Percentiles rank a stretch among this genome's conserved stretches.
phyloP scores from a whole-genome alignment of 1,284 basidiomycete species.

The Apiotrichum montevideense region DNA sequence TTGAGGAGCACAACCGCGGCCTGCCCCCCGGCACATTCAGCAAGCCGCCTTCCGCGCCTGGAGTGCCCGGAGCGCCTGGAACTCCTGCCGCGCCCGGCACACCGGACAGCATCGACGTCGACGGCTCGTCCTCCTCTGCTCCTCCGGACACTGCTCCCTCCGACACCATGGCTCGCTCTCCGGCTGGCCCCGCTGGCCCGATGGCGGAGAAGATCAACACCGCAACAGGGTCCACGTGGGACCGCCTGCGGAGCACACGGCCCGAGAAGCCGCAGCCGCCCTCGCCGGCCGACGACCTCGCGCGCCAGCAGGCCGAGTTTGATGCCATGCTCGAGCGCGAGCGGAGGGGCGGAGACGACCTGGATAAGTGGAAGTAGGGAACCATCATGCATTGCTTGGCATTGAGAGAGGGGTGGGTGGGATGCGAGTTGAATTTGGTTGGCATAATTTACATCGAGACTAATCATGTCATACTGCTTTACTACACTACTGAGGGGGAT shows the following conservation, averaged over 20 bases:
- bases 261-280: conserved; percentile 5
- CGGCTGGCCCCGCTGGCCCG: background rate
- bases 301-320: conserved; percentile 29
- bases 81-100: background rate
- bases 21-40: conserved; percentile 11
- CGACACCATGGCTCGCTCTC: background rate
- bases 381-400: too few relatives aligned
- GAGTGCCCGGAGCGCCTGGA: too few relatives aligned
- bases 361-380: conserved; percentile 7
- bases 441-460: too few relatives aligned
- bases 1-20: conserved; percentile 11
- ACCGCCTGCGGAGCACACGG: conserved; percentile 1
- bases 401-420: too few relatives aligned
- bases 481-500: conserved; percentile 27
- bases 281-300: conserved; percentile 11
- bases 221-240: background rate
- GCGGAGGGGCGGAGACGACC: conserved; percentile 22
- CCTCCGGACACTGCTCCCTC: too few relatives aligned
- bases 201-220: background rate
- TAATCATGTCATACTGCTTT: too few relatives aligned
- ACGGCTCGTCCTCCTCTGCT: background rate
- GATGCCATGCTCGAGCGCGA: conserved; percentile 34
- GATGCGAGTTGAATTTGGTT: too few relatives aligned
- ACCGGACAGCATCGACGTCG: conserved; percentile 1
- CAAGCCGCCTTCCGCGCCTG: background rate